Evolutionary conservation across 805 yeast genomes (phyloP).

Genomic region (Candida sakaeoensis): DNA sequence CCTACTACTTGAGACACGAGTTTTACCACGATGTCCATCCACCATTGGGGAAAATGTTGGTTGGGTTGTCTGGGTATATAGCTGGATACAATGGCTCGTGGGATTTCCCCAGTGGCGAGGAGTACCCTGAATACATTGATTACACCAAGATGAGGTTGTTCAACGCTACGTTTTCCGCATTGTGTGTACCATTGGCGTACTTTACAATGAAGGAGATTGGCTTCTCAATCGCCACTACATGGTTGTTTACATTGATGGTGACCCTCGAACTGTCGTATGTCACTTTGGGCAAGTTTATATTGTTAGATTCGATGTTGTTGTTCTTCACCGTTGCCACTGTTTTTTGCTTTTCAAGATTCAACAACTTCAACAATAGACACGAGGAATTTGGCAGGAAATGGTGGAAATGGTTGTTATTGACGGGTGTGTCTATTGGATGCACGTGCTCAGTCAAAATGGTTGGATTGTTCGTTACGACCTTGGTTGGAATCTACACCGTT

Average conservation of each 20-base stretch:
- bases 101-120: constrained; percentile 64
- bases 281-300: constrained; percentile 68
- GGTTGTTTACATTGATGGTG: constrained; percentile 60
- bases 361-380: constrained; percentile 47
- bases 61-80: constrained; percentile 72
- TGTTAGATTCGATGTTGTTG: constrained; percentile 71
- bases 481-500: constrained; percentile 87
- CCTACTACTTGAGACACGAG: constrained; percentile 73
- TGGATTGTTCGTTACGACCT: constrained; percentile 82
- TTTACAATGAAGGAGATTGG: constrained; percentile 62
- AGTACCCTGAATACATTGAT: constrained; percentile 60
- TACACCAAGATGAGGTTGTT: constrained; percentile 66
- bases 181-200: constrained; percentile 69
- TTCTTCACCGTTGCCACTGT: constrained; percentile 80
- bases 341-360: constrained; percentile 67
- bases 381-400: constrained; percentile 64
- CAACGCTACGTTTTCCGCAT: constrained; percentile 64
- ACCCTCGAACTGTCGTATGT: constrained; percentile 66
- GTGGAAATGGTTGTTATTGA: constrained; percentile 89
- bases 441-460: constrained; percentile 95
- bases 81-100: constrained; percentile 84
- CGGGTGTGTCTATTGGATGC: constrained; percentile 87
- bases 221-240: constrained; percentile 45
- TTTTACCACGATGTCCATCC: constrained; percentile 88
- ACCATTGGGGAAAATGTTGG: constrained; percentile 77